These are phyloP conservation scores for Pyrenochaeta sp. DNA, from an alignment of 2,329 filamentous ascomycete genomes.

Conservation along the genomic window DNA sequence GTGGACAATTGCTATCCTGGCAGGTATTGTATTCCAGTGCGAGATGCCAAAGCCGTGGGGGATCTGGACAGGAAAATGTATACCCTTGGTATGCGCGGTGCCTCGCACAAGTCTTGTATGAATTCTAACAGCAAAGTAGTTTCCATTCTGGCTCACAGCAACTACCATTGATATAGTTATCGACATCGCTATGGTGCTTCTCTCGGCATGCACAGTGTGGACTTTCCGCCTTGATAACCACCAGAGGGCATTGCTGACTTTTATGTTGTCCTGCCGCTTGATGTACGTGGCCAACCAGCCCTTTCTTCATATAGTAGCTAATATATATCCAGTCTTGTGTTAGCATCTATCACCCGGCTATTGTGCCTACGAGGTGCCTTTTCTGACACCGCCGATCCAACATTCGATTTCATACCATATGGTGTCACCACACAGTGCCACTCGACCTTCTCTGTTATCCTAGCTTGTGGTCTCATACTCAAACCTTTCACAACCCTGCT, in stretches of 20 bases:
- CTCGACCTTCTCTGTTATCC: conserved; percentile 28
- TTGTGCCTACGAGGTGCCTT: conserved; percentile 24
- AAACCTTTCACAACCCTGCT: conserved; percentile 22
- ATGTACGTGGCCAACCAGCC: conserved; percentile 19
- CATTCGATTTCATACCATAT: conserved; percentile 33
- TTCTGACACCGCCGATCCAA: conserved; percentile 14
- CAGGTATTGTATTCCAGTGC: conserved; percentile 33
- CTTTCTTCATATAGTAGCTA: background rate
- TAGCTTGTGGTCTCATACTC: conserved; percentile 32
- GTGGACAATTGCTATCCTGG: conserved; percentile 29
- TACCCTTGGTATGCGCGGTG: conserved; percentile 25
- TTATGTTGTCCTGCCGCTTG: conserved; percentile 29
- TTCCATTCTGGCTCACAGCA: conserved; percentile 33
- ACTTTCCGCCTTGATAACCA: conserved; percentile 19
- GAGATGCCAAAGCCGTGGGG: conserved; percentile 35
- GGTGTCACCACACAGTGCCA: conserved; percentile 32
- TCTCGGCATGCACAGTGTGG: conserved; percentile 29
- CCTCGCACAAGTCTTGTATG: background rate
- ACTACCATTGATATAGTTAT: conserved; percentile 26
- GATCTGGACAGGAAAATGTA: conserved; percentile 31
- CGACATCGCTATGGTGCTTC: conserved; percentile 24
- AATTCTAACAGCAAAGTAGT: conserved; percentile 2
- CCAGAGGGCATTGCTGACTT: conserved; percentile 23
- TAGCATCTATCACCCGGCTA: conserved; percentile 30
- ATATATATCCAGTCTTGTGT: conserved; percentile 23